Base-by-base conservation (phyloP, 1,284 basidiomycete genomes). In the Vanrija pseudolonga region DNA sequence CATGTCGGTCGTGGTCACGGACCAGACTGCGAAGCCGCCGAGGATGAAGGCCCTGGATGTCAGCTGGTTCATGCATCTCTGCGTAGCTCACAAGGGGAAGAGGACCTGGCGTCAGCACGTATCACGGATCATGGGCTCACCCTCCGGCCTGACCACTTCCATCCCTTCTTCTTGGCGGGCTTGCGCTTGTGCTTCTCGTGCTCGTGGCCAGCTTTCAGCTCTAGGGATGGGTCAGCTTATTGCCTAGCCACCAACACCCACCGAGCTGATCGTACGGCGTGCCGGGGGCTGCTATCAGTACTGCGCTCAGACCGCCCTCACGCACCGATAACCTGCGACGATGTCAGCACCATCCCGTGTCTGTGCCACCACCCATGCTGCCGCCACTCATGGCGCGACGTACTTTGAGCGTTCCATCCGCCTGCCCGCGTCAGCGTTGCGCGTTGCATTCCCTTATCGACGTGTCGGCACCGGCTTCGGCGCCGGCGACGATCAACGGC, bases 241-340 rank as follows among this genome's bases (percentile, higher is more conserved):
- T 12, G 32, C 32, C 19, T 18, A 17, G 43, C 5, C 17, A 14
- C 4, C 11, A 11, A 14, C 23, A 57, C 67, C 24, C 26, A 74
- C 73, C 68, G 39, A 75, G 68, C 50, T 76, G 69, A 50, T 77
- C 63, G 47, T 73, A 74, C 0, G 75, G 75, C 8, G 72, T 77
- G 15, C 75, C 75, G 0, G 75, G 75, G 26, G 75, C 75, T 69
- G 50, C n/a, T 15, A 44, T 60, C 36, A 61, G 62, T 9, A 17
- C 32, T 18, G 9, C 26, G 20, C 19, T 45, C 11, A 4, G n/a
- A 41, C 32, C 6, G 7, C 7, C 26, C 11, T n/a, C 18, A 47
- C 52, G 8, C 18, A 46, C 45, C 48, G 9, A 55, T 45, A 26
- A 53, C 58, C 45, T 38, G 65, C 62, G 61, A 24, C 63, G n/a